A percentile compares a stretch with the other conserved stretches of the same genome.
Evolutionary conservation across 495 filamentous ascomycete species (phyloP).

Genomic region (Hypoxylon crocopeplum): DNA sequence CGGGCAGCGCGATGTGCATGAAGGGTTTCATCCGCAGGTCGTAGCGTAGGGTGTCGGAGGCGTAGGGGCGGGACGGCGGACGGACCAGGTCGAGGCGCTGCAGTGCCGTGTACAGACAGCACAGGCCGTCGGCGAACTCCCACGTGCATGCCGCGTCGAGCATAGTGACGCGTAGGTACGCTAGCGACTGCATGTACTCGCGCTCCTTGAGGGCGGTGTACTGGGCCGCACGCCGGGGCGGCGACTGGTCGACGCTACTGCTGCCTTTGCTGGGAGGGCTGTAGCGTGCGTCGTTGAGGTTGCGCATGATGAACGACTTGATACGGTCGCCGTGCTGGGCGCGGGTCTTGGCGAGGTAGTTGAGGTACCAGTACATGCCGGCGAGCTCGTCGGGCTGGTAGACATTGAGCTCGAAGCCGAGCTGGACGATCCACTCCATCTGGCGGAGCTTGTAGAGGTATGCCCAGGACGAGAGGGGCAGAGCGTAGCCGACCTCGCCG

Average conservation of each 20-base stretch:
- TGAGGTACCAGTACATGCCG: slow-evolving; percentile 88
- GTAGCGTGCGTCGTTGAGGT: slow-evolving; percentile 40
- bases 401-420: slow-evolving; percentile 93
- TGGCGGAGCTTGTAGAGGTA: slow-evolving; percentile 87
- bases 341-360: slow-evolving; percentile 62
- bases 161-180: slow-evolving; percentile 64
- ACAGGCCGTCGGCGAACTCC: slow-evolving; percentile 73
- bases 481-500: slow-evolving; percentile 53
- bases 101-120: slow-evolving; percentile 70
- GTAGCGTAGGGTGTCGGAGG: slow-evolving; percentile 73
- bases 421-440: slow-evolving; percentile 86
- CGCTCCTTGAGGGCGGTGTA: slow-evolving; percentile 44
- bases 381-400: slow-evolving; percentile 87
- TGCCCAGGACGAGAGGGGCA: slow-evolving; percentile 84
- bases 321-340: slow-evolving; percentile 73
- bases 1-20: slow-evolving; percentile 69
- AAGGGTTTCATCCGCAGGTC: slow-evolving; percentile 93
- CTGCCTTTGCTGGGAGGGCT: slow-evolving; percentile 17
- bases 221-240: too few relatives aligned
- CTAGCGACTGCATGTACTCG: slow-evolving; percentile 61
- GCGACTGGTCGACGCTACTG: slow-evolving; percentile 23
- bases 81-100: slow-evolving; percentile 65
- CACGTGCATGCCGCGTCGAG: slow-evolving; percentile 73
- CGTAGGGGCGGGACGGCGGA: slow-evolving; percentile 69
- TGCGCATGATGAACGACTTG: slow-evolving; percentile 61